These are phyloP conservation scores for Microbotryum violaceum DNA, from an alignment of 1,284 basidiomycete species.

Conservation along the genomic window DNA sequence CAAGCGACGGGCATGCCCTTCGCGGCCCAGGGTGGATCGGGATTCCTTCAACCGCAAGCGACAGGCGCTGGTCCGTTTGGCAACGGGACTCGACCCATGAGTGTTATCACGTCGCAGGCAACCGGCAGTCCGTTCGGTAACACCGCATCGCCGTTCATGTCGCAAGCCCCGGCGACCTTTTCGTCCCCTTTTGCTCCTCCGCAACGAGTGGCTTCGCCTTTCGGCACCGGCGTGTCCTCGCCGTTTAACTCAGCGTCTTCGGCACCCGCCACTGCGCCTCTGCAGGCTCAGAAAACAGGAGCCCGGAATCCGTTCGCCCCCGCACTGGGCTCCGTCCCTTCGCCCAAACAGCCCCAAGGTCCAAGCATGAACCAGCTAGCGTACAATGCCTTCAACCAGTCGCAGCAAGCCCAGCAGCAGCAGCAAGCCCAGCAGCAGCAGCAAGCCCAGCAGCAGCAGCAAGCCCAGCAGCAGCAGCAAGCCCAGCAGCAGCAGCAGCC, in stretches of 20 bases:
- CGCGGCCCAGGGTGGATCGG: not conserved
- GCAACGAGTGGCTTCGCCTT: slow-evolving; percentile 27
- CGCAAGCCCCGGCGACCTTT: slow-evolving; percentile 4
- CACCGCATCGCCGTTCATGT: slow-evolving; percentile 3
- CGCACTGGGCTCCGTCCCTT: slow-evolving; percentile 51
- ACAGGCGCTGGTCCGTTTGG: not conserved
- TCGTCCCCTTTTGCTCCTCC: slow-evolving; percentile 34
- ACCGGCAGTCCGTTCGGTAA: slow-evolving; percentile 48
- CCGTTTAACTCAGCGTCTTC: slow-evolving; percentile 14
- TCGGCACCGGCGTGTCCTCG: slow-evolving; percentile 5
- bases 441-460: slow-evolving; percentile 39
- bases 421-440: slow-evolving; percentile 35
- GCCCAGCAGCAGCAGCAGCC: slow-evolving; percentile 35
- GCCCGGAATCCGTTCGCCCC: slow-evolving; percentile 91
- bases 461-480: slow-evolving; percentile 19
- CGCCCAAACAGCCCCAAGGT: slow-evolving; percentile 50
- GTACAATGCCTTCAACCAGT: slow-evolving; percentile 45
- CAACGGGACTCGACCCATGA: too few relatives aligned
- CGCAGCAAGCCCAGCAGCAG: slow-evolving; percentile 37
- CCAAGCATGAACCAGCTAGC: slow-evolving; percentile 76
- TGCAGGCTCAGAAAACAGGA: slow-evolving; percentile 86
- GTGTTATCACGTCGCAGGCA: slow-evolving; percentile 24
- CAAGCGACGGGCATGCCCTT: not conserved
- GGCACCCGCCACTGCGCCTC: slow-evolving; percentile 35
- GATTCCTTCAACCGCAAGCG: slow-evolving; percentile 6